These are phyloP conservation scores for Umbelopsis sp. DNA, from an alignment of 192 early-diverging fungal genomes.

Conservation along the genomic window DNA sequence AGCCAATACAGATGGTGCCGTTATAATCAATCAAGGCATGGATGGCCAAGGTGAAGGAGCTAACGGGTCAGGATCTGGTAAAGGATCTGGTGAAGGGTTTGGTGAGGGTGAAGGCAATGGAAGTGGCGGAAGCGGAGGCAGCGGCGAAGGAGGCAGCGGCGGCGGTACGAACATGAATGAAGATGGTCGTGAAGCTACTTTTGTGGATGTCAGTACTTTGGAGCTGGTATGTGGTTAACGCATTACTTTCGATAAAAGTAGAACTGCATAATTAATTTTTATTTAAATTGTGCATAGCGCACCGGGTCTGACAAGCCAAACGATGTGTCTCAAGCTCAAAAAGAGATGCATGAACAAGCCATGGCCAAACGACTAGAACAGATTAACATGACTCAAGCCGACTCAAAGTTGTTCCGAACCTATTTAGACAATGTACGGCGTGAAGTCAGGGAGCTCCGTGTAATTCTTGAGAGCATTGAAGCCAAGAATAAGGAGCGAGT, in stretches of 20 bases:
- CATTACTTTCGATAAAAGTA: not conserved
- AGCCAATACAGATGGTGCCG: constrained; percentile 20
- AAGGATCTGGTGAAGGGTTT: constrained; percentile 42
- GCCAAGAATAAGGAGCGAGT: constrained; percentile 82
- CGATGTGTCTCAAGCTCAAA: constrained; percentile 39
- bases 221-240: constrained; percentile 44
- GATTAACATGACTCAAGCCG: constrained; percentile 72
- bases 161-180: constrained; percentile 43
- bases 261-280: not conserved
- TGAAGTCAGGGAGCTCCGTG: constrained; percentile 73
- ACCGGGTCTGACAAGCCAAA: constrained; percentile 31
- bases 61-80: constrained; percentile 37
- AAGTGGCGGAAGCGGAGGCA: constrained; percentile 47
- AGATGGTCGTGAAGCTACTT: constrained; percentile 49
- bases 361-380: constrained; percentile 68
- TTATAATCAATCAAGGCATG: constrained; percentile 17
- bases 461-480: constrained; percentile 75
- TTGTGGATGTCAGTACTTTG: constrained; percentile 57
- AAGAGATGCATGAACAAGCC: constrained; percentile 72
- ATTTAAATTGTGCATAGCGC: constrained; percentile 22
- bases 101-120: constrained; percentile 48
- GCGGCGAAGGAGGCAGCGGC: constrained; percentile 35
- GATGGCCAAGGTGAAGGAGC: constrained; percentile 37
- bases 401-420: constrained; percentile 51
- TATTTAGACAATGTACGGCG: constrained; percentile 62